Evolutionary conservation across 2,329 filamentous ascomycete genomes (phyloP), one percentile per base, ranked within the genome.

Genomic region (Periconia sp.): DNA sequence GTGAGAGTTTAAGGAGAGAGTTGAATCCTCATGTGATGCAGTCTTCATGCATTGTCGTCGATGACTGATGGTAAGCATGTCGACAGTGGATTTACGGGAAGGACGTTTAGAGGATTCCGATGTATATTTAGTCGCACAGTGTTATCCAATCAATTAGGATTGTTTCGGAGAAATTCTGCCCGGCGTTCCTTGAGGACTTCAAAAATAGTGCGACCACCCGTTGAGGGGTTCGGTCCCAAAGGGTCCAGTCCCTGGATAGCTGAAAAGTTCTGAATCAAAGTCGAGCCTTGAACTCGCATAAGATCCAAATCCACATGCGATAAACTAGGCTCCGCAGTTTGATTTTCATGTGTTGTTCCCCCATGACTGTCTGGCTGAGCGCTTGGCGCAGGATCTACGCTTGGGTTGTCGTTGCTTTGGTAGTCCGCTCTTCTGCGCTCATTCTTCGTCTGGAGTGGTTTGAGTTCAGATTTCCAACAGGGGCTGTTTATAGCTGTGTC

Each of bases 21-120:
- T 1, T 73, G 63, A 5, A 73, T 49, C 7, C 74, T 75, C 2
- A 74, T 73, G 76, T 77, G 80, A 61, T 81, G 77, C 18, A 74
- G 43, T 1, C 68, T 12, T 78, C 76, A 48, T 82, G 82, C 15
- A 59, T 64, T 78, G 5, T 72, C 70, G 5, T 73, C 66, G 3
- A 78, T 79, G 0, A 61, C 37, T 21, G 68, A 57, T 22, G 48
- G 63, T 12, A 36, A 17, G 4, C 59, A 51, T 10, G 65, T 62
- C 12, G 40, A 41, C 3, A 58, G 62, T 61, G 72, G 76, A 13
- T 71, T 70, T 22, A 56, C 33, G 1, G 53, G 36, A 5, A 62
- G 48, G 15, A 51, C 36, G 17, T 53, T 48, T 38, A 4, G 42
- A 10, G 22, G 46, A 36, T 2, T 26, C 12, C 3, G 56, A 39